Evolutionary conservation across 768 basidiomycete genomes (phyloP), one percentile per base, ranked within the genome.

Genomic region (Russula emetica): DNA sequence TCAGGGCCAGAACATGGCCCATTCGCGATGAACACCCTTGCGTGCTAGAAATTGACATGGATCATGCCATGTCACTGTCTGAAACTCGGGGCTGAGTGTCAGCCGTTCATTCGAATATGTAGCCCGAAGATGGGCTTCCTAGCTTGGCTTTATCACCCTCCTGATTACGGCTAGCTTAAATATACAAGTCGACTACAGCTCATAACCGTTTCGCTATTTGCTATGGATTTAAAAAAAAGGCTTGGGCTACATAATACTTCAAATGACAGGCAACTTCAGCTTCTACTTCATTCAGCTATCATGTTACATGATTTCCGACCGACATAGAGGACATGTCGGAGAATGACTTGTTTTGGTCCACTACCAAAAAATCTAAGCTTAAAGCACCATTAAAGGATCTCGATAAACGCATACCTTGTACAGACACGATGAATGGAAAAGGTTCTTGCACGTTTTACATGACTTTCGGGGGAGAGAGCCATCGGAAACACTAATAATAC

Each of bases 401-500:
- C 18, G 36, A 40, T 32, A 53, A 30, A 10, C 3, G 71, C 80
- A 55, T 53, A 85, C 91, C 80, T 96, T 95, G 79, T 88, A 97
- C 66, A 98, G 74, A 76, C 95, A 98, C 24, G 83, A 86, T 0
- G 92, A 86, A 72, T 97, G 95, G 82, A 96, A 98, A 47, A 88
- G 80, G 73, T 97, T 97, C 75, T 90, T 92, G 76, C 95, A 97
- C 2, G 94, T 97, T 75, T 84, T 88, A 77, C 96, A 99, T 1
- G 92, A 87, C 70, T 94, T 95, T 69, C 85, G 85, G 0, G 97
- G 96, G 16, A 98, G 78, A 55, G 83, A 86, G 0, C 88, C 87
- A 71, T 98, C 97, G 76, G 85, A 88, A 50, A 93, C 85, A 69
- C 88, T 92, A 71, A 98, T 94, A 67, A 98, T 92, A 5, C 93